Conservation (phyloP, 1,284 basidiomycete genomes). For the Erythrobasidium hasegawianum region DNA sequence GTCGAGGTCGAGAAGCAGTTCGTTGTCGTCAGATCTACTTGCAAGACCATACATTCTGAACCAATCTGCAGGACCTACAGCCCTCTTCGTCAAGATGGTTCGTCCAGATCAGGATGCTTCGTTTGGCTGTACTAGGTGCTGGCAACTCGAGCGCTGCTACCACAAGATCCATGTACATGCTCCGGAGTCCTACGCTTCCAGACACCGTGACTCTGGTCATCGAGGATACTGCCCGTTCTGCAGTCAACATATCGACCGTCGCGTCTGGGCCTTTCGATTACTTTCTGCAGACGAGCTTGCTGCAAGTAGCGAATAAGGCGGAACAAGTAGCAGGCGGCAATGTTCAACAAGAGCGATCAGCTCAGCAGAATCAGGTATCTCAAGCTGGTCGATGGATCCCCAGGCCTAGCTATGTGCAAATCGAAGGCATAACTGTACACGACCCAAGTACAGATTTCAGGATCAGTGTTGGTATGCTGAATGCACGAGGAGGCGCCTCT, state of each 20-base stretch:
- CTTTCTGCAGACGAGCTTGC: constrained; percentile 15
- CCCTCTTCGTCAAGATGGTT: constrained; percentile 9
- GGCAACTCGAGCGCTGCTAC: neutral
- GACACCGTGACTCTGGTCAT: constrained; percentile 29
- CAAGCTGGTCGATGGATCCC: constrained; percentile 30
- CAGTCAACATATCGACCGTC: constrained; percentile 26
- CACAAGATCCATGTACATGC: constrained; percentile 27
- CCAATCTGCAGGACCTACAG: neutral
- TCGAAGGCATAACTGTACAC: constrained; percentile 17
- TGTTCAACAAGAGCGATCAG: constrained; percentile 7
- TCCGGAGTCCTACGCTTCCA: constrained; percentile 12
- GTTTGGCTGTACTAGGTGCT: constrained; percentile 13
- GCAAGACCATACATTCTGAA: neutral
- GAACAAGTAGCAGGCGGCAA: neutral
- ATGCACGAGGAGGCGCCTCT: constrained; percentile 23
- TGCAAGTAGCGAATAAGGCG: neutral
- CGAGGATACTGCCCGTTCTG: constrained; percentile 26
- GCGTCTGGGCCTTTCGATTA: constrained; percentile 16
- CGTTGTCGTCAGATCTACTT: neutral
- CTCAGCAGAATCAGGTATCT: constrained; percentile 5
- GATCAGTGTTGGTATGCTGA: constrained; percentile 24
- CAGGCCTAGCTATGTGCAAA: constrained; percentile 17
- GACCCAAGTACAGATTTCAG: constrained; percentile 16
- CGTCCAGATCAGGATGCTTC: constrained; percentile 23
- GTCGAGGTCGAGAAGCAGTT: neutral